Evolutionary conservation across 73 alveolate genomes (phyloP).

Genomic region (Paramecium sexaurelia): DNA sequence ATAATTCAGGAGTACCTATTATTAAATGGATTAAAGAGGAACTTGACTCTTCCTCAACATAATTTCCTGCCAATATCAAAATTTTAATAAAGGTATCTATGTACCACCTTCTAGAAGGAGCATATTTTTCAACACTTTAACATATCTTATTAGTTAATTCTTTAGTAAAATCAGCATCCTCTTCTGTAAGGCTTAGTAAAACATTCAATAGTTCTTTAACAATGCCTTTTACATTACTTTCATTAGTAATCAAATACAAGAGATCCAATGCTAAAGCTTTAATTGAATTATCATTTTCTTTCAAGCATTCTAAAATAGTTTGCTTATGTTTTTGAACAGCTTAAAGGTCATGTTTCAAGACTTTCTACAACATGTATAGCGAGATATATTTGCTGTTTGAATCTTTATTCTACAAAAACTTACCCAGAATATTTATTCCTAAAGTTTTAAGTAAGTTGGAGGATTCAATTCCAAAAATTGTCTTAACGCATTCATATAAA

Average conservation of each 20-base stretch:
- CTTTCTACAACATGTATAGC: constrained; percentile 57
- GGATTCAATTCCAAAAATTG: constrained; percentile 96
- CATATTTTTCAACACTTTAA: constrained; percentile 59
- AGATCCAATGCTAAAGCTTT: constrained; percentile 64
- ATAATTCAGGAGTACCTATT: constrained; percentile 60
- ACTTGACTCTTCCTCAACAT: constrained; percentile 56
- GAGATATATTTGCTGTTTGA: constrained; percentile 58
- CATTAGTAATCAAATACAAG: constrained; percentile 60
- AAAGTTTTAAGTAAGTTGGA: constrained; percentile 90
- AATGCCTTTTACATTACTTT: constrained; percentile 55
- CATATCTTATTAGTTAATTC: constrained; percentile 58
- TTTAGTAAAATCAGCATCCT: constrained; percentile 28
- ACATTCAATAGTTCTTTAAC: constrained; percentile 59
- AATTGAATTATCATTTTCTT: constrained; percentile 66
- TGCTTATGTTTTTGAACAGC: constrained; percentile 62
- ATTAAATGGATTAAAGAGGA: constrained; percentile 57
- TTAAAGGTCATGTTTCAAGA: constrained; percentile 52
- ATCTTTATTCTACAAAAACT: constrained; percentile 59
- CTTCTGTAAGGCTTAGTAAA: constrained; percentile 52
- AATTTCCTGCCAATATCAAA: constrained; percentile 62
- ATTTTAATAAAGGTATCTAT: constrained; percentile 60
- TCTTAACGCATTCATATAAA: constrained; percentile 98
- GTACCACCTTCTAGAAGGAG: constrained; percentile 70
- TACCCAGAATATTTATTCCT: constrained; percentile 74
- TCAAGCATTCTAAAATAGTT: constrained; percentile 64